Conservation (phyloP, 1,284 basidiomycete genomes). For the Chiua sp. region DNA sequence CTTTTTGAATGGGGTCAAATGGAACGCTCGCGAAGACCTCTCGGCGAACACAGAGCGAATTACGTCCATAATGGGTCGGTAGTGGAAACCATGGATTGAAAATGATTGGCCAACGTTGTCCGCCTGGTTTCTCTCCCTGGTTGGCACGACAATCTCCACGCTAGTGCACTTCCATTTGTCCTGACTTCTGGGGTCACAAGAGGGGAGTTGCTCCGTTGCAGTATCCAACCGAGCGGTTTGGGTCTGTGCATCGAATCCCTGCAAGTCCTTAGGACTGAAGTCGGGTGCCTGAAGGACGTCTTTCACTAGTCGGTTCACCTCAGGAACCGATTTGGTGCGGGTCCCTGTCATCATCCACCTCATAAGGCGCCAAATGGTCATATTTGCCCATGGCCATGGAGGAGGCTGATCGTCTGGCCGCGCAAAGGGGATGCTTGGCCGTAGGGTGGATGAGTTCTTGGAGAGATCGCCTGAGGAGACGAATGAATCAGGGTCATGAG, state of each 20-base stretch:
- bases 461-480: too few species aligned
- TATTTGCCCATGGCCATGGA: not conserved
- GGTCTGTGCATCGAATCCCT: not conserved
- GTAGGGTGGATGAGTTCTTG: too few species aligned
- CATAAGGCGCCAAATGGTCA: too few species aligned
- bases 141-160: slow-evolving; percentile 2
- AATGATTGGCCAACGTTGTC: slow-evolving; percentile 2
- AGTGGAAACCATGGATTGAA: not conserved
- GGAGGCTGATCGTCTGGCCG: too few species aligned
- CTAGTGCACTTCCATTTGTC: too few species aligned
- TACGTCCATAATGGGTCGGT: not conserved
- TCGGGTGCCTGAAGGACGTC: not conserved
- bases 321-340: not conserved
- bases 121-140: not conserved
- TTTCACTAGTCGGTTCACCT: not conserved
- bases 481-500: too few species aligned
- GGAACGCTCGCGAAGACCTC: not conserved
- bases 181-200: too few species aligned
- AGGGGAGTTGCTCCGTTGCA: too few species aligned
- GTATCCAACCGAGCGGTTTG: not conserved
- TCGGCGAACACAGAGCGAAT: not conserved
- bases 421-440: too few species aligned
- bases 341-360: not conserved
- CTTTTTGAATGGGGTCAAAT: slow-evolving; percentile 6
- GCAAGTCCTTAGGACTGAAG: not conserved